Evolutionary conservation across 805 yeast species (phyloP).

Genomic region (Scheffersomyces coipomensis): DNA sequence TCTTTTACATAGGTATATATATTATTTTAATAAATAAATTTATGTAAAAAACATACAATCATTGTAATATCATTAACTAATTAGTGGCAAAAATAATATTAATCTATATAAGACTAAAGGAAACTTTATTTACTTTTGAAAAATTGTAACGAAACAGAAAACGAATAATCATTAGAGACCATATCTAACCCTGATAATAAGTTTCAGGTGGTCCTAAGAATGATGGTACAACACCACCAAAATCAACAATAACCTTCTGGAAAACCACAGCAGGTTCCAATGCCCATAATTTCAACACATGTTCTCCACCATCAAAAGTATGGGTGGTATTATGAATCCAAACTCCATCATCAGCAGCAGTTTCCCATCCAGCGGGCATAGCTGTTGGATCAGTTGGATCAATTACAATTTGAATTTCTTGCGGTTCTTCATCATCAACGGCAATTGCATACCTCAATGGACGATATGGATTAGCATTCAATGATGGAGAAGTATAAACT

Average conservation of each 20-base stretch:
- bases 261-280: constrained; percentile 12
- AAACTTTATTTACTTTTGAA: too few species aligned
- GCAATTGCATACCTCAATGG: constrained; percentile 21
- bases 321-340: constrained; percentile 13
- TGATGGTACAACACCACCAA: constrained; percentile 14
- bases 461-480: constrained; percentile 14
- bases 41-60: too few species aligned
- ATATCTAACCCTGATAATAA: constrained; percentile 3
- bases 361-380: constrained; percentile 14
- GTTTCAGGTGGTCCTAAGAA: constrained; percentile 19
- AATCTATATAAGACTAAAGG: too few species aligned
- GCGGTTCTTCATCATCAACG: constrained; percentile 18
- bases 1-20: too few species aligned
- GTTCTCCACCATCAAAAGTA: constrained; percentile 10
- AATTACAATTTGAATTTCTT: constrained; percentile 12
- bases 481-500: constrained; percentile 16
- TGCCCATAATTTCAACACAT: constrained; percentile 12
- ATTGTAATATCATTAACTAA: too few species aligned
- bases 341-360: constrained; percentile 11
- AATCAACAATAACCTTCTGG: constrained; percentile 14
- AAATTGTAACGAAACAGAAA: neutral
- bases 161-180: too few species aligned
- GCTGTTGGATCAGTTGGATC: constrained; percentile 11
- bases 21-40: too few species aligned
- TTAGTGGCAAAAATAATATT: too few species aligned